These are phyloP conservation scores for Malus sieversii DNA, from an alignment of 306 rosid species.

Conservation along the genomic window DNA sequence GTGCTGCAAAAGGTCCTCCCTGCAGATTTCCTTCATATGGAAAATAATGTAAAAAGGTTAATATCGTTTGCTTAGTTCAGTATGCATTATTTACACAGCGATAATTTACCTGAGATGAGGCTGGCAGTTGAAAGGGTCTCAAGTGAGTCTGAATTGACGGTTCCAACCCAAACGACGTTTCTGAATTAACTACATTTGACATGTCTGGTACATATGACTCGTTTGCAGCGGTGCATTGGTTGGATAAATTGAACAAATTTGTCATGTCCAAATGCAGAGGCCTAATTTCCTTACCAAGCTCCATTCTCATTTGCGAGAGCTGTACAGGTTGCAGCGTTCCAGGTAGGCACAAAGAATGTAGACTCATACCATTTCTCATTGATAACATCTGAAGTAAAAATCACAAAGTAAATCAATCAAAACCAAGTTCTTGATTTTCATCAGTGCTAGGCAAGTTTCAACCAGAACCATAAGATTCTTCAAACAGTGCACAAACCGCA, in stretches of 20 bases:
- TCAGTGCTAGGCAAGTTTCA: neutral
- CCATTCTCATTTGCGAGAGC: constrained; percentile 44
- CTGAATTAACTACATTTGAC: constrained; percentile 37
- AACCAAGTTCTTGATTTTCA: neutral
- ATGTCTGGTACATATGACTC: constrained; percentile 37
- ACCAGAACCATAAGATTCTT: neutral
- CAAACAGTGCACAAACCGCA: neutral
- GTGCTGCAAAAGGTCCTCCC: constrained; percentile 36
- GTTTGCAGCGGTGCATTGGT: constrained; percentile 33
- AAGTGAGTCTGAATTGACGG: constrained; percentile 36
- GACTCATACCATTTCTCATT: constrained; percentile 76
- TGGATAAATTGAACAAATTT: constrained; percentile 31
- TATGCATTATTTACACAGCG: neutral
- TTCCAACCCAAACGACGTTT: constrained; percentile 39
- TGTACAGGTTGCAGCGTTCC: constrained; percentile 48
- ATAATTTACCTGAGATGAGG: constrained; percentile 46
- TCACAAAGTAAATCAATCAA: constrained; percentile 6
- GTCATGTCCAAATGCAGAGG: constrained; percentile 37
- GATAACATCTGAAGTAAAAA: constrained; percentile 67
- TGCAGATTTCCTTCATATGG: constrained; percentile 28
- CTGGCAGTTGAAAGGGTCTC: constrained; percentile 37
- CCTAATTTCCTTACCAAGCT: constrained; percentile 48
- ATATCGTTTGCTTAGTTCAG: neutral
- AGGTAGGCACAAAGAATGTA: constrained; percentile 70
- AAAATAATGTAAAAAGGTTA: constrained; percentile 11